Base-by-base conservation (phyloP, 352 stramenopile species). In the Pythium biforme region DNA sequence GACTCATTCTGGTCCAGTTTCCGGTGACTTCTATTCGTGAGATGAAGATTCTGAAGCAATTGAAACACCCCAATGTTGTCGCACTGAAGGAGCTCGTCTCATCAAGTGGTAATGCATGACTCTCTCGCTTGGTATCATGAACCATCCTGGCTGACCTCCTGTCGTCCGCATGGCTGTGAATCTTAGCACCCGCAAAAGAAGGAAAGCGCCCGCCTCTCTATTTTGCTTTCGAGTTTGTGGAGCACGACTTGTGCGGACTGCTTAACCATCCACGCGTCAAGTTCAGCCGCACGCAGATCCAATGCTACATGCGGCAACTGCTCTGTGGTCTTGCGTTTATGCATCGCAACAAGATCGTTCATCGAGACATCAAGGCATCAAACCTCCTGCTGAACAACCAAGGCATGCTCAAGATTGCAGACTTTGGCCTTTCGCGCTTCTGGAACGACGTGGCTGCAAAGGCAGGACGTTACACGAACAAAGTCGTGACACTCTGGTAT, bases 11-110 rank as follows among this genome's bases (percentile, higher is more conserved):
- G n/a, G 7, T 22, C 3, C 40, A 97, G 87, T 95, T 99, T 54
- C 95, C 96, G 1, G 77, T 97, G 34, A 98, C 94, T 25, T 97
- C 97, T 14, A 96, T 99, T 56, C 89, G 96, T 15, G 96, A 99
- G 70, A 99, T 99, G 72, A 98, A 98, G 78, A 98, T 99, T 49
- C 75, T 99, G 4, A 98, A 98, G 73, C 84, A 92, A 37, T 75
- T 99, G 0, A 89, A 89, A 34, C 96, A 99, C 66, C 88, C 89
- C 15, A 98, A 98, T 73, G 87, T 99, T 48, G 72, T 99, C n/a
- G 75, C 89, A 33, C 82, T 99, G 56, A 92, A 98, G 57, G 96
- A 99, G 66, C 97, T 99, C 59, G 94, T 99, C 22, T 92, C 83
- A 14, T 90, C 85, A 3, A 90, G 67, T 56, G 79, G 82, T 90